These are phyloP conservation scores for Phytophthora multivora DNA, from an alignment of 352 stramenopile species.

Conservation along the genomic window DNA sequence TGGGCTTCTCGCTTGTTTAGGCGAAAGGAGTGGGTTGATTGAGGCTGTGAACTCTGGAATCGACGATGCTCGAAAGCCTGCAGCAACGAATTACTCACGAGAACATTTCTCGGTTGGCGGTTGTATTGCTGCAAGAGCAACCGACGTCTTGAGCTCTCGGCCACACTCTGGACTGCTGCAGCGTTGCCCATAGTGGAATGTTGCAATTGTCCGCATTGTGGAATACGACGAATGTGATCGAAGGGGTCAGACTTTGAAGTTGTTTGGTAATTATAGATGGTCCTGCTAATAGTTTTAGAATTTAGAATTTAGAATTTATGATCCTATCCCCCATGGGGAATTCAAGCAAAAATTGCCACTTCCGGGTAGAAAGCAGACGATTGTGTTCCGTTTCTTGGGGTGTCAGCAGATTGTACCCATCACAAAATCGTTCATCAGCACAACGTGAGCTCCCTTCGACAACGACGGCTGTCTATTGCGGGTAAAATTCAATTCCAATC, in stretches of 20 bases:
- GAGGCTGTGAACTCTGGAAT: constrained; percentile 14
- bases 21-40: not conserved
- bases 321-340: constrained; percentile 28
- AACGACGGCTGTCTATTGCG: constrained; percentile 50
- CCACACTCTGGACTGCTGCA: constrained; percentile 34
- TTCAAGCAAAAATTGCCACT: constrained; percentile 75
- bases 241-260: constrained; percentile 21
- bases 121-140: constrained; percentile 45
- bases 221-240: not conserved
- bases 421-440: constrained; percentile 74
- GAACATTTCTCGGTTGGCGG: constrained; percentile 21
- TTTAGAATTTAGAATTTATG: not conserved
- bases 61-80: constrained; percentile 34
- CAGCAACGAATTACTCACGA: constrained; percentile 34
- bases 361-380: constrained; percentile 49
- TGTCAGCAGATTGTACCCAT: constrained; percentile 81
- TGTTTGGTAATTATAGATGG: constrained; percentile 6
- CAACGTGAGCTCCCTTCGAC: constrained; percentile 75
- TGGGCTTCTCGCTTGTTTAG: not conserved
- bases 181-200: constrained; percentile 41
- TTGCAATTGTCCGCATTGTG: constrained; percentile 13
- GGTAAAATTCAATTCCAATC: not conserved
- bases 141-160: constrained; percentile 39
- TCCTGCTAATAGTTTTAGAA: not conserved
- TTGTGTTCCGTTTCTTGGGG: constrained; percentile 81